Evolutionary conservation across 129 eudicot species (phyloP), one percentile per base, ranked within the genome.

Genomic region (Pulicaria dysenterica): DNA sequence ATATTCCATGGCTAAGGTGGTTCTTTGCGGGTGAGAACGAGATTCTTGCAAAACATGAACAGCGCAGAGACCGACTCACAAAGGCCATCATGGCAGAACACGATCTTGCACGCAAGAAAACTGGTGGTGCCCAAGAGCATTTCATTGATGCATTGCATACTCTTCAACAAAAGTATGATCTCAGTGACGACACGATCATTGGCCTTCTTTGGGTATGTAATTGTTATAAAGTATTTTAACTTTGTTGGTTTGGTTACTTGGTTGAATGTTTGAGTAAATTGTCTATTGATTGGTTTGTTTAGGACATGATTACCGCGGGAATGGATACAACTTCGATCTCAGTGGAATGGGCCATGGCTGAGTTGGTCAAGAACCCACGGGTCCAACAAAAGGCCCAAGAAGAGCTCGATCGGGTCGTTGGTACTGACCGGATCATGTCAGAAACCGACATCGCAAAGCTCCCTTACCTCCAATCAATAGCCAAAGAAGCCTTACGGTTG

Each of bases 251-350:
- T 4, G 45, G 15, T 58, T 58, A n/a, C n/a, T n/a, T 58, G 38
- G 8, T 58, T 6, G n/a, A 36, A 43, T 67, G 46, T 47, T 38
- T 42, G 55, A 60, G 66, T 77, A 61, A 77, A 15, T 44, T 13
- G n/a, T 39, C 12, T 55, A 1, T 64, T 49, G 36, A 31, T 6
- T 51, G 40, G 50, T 77, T 68, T 49, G 41, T 47, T 51, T 92
- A 92, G 98, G 96, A 92, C 72, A 92, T 92, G 98, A 84, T 92
- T 40, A 81, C 91, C 1, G 96, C 98, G 3, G 98, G 98, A 39
- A 89, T 89, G 95, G 98, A 92, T 85, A 92, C 98, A 44, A 85
- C 91, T 8, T 62, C 95, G 3, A 87, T 89, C 49, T 74, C 96
- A 7, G 96, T 64, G 1, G 98, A 92, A 59, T 92, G 98, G 98